Evolutionary conservation across 495 filamentous ascomycete species (phyloP), one percentile per base, ranked within the genome.

Genomic region (Parmelia sp.): DNA sequence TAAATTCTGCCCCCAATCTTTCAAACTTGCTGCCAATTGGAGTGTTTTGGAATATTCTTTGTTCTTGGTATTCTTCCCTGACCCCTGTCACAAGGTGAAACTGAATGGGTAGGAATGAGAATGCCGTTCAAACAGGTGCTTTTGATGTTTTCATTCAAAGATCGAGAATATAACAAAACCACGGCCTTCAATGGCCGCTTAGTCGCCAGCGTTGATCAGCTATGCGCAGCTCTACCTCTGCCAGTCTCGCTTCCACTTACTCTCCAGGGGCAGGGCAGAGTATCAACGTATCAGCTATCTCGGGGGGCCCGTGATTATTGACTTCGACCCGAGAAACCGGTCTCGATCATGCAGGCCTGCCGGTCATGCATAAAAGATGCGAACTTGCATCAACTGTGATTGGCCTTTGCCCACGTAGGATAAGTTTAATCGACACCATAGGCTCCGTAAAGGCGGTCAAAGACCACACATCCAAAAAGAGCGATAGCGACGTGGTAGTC

Each of bases 381-480:
- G 29, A 55, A 35, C 6, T 8, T 33, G 15, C 12, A 55, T 51
- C 7, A 21, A 33, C 10, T 57, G 17, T 39, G 7, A 63, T 63
- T 63, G 61, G 61, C 39, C 10, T 9, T 4, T 35, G 60, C 51
- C 7, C n/a, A 42, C 42, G 35, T 37, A 57, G 59, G 55, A 56
- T 40, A 63, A 63, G 36, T 49, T 63, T 63, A 63, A 63, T 4
- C 6, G 21, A 29, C 37, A 25, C 21, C 17, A 27, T 31, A 31
- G 4, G 3, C 31, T 12, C 35, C n/a, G 23, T 55, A 44, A 42
- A 33, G 61, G 61, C 61, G 61, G 61, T 63, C 61, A 63, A n/a
- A 35, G 49, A 23, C 15, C 10, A 57, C 17, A n/a, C 11, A n/a
- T 25, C 47, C 35, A 62, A 62, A 9, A 45, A 62, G 53, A 55